phyloP scores from a whole-genome alignment of 805 yeast genomes.

The Candida hungchunana region DNA sequence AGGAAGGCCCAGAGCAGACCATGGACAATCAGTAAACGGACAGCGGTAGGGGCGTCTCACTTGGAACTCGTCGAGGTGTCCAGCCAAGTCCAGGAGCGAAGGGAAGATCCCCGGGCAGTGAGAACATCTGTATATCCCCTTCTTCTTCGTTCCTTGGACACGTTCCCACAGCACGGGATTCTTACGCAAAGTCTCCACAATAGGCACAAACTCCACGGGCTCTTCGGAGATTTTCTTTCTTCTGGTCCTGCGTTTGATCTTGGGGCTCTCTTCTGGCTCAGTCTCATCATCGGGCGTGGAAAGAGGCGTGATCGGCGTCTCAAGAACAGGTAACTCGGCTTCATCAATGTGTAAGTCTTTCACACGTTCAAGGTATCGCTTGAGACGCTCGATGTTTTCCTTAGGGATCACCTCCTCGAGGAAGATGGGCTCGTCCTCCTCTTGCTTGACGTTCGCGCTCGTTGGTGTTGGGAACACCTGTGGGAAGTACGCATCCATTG shows the following conservation, averaged over 20 bases:
- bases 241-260: neutral
- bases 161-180: conserved; percentile 28
- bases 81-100: conserved; percentile 35
- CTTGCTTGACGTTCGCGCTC: too few species aligned
- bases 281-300: neutral
- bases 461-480: neutral
- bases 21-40: conserved; percentile 42
- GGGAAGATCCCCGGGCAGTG: conserved; percentile 41
- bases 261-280: neutral
- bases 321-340: neutral
- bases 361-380: conserved; percentile 1
- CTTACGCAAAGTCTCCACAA: conserved; percentile 26
- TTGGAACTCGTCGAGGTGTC: conserved; percentile 40
- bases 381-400: conserved; percentile 1
- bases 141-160: conserved; percentile 32
- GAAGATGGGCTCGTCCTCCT: neutral
- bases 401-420: conserved; percentile 1
- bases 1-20: conserved; percentile 46
- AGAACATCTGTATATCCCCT: conserved; percentile 42
- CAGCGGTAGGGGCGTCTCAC: conserved; percentile 41
- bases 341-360: conserved; percentile 2
- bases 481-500: too few species aligned
- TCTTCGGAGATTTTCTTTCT: too few species aligned
- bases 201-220: conserved; percentile 4
- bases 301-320: too few species aligned